Evolutionary conservation across 1,139 yeast genomes (phyloP), one percentile per base, ranked within the genome.

Genomic region (Kazachstania sp.): DNA sequence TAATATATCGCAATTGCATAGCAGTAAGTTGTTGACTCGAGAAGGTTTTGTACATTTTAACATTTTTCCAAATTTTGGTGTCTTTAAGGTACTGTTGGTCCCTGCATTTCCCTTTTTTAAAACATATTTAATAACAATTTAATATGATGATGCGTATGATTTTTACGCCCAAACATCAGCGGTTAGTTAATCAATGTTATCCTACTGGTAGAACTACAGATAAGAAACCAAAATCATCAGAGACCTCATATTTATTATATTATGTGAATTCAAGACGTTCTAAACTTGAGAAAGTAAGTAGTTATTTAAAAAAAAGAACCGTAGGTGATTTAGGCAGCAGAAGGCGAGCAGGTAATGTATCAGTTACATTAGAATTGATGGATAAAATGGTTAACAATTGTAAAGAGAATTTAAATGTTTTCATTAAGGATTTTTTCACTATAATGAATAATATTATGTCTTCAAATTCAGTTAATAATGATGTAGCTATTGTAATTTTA

Each of bases 191-290:
- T 47, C 95, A 86, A 64, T 92, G 98, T 70, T 92, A 90, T 64
- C 98, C 96, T 2, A 78, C 94, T 1, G 96, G 97, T 2, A 75
- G 86, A 52, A 83, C 81, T 7, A 75, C 77, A 6, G 96, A 88
- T 58, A 88, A 88, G 68, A 83, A 84, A 57, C 95, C 98, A 11
- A 90, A 90, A 64, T 80, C 95, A 1, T 86, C 95, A 15, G 97
- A 92, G 65, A 73, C 94, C 45, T 84, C 95, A 50, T 88, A 88
- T 64, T 73, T 92, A 56, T 69, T 90, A 38, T 92, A 86, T 70
- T 90, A 90, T 65, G 96, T 95, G n/a, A 82, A 95, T 39, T 84
- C 96, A 7, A 74, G 97, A 56, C 73, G 96, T 51, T 82, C 87
- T 39, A 92, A 92, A 63, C 72, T 92, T 54, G 92, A 86, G 57